phyloP scores from a whole-genome alignment of 2,329 filamentous ascomycete genomes.

The Trichoderma sp. region DNA sequence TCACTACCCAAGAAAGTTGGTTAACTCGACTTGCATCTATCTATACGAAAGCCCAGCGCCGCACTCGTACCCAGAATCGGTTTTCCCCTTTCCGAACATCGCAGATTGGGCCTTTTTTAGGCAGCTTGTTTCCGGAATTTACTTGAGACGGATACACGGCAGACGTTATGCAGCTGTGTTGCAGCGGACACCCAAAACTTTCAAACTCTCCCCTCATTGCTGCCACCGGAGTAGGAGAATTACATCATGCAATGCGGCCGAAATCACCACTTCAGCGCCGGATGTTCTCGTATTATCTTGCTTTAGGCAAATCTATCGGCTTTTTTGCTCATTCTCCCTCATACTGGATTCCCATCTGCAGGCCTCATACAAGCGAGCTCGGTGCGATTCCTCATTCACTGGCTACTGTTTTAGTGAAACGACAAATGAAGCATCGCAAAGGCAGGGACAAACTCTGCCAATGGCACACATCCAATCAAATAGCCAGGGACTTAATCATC shows the following conservation, averaged over 20 bases:
- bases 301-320: background rate
- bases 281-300: background rate
- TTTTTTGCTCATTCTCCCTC: background rate
- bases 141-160: background rate
- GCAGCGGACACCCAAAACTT: background rate
- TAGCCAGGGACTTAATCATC: background rate
- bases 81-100: background rate
- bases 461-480: background rate
- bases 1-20: background rate
- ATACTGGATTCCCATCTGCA: background rate
- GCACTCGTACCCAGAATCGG: background rate
- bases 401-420: background rate
- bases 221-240: background rate
- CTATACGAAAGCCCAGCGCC: background rate
- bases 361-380: background rate
- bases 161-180: background rate
- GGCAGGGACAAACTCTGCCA: background rate
- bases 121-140: conserved; percentile 1
- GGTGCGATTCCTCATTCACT: background rate
- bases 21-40: background rate
- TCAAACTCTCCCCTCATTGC: background rate
- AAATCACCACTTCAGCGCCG: background rate
- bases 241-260: background rate
- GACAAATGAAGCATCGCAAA: background rate
- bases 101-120: background rate